phyloP scores from a whole-genome alignment of 257 asterid species.

The Dorcoceras hygrometricum region DNA sequence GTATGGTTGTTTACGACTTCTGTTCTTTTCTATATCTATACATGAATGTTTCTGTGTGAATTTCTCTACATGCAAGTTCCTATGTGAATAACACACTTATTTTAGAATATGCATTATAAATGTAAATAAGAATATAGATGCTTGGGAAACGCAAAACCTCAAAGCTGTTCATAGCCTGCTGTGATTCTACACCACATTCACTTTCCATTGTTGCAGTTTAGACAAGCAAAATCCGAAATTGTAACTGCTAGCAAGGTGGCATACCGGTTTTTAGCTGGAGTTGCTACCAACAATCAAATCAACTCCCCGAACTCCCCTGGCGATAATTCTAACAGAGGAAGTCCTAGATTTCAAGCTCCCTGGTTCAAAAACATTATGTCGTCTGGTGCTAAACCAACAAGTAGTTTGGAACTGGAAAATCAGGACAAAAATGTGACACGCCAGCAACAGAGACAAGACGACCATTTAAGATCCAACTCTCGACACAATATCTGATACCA shows the following conservation, averaged over 20 bases:
- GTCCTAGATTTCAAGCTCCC: background rate
- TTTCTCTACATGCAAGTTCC: background rate
- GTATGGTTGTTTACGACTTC: background rate
- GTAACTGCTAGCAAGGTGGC: slow-evolving; percentile 2
- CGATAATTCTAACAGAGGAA: background rate
- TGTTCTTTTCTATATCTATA: background rate
- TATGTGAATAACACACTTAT: background rate
- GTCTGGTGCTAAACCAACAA: background rate
- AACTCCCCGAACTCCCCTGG: slow-evolving; percentile 1
- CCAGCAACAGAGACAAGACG: background rate
- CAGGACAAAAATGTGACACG: background rate
- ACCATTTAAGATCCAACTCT: background rate
- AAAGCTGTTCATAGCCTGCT: background rate
- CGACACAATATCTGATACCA: background rate
- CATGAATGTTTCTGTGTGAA: background rate
- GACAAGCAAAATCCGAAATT: background rate
- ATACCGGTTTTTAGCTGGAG: background rate
- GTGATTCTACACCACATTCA: background rate
- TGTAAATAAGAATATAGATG: background rate
- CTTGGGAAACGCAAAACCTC: background rate
- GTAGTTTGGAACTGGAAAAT: background rate
- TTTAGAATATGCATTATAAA: too few species aligned
- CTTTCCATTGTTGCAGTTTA: background rate
- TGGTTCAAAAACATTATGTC: background rate
- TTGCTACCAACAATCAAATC: background rate